A percentile compares a stretch with the other conserved stretches of the same genome.
These are phyloP conservation scores for Scedosporium aurantiacum DNA, from an alignment of 2,329 filamentous ascomycete genomes.

Conservation along the genomic window DNA sequence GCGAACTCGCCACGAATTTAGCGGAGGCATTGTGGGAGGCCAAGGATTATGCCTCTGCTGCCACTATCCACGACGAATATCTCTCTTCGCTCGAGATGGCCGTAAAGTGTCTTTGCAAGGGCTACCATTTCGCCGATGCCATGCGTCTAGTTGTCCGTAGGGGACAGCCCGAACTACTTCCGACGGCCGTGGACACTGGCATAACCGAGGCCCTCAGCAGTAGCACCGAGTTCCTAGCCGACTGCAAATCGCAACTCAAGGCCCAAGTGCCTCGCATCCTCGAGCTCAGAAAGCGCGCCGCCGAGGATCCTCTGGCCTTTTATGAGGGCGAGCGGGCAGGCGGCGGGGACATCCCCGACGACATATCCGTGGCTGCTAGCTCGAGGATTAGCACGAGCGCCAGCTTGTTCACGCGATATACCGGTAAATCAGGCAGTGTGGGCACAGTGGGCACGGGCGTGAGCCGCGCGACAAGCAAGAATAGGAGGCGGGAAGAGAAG, in stretches of 20 bases:
- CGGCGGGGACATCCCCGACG: slow-evolving; percentile 70
- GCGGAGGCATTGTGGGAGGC: slow-evolving; percentile 71
- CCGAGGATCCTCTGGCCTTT: slow-evolving; percentile 76
- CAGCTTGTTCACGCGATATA: slow-evolving; percentile 91
- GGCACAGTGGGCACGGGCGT: slow-evolving; percentile 63
- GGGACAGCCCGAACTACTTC: slow-evolving; percentile 50
- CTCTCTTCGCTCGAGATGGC: slow-evolving; percentile 61
- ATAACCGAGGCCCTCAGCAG: slow-evolving; percentile 71
- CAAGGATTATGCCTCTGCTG: slow-evolving; percentile 73
- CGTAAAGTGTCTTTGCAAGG: slow-evolving; percentile 71
- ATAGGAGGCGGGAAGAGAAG: slow-evolving; percentile 79
- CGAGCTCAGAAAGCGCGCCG: slow-evolving; percentile 71
- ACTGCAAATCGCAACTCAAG: slow-evolving; percentile 75
- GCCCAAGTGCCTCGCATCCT: slow-evolving; percentile 78
- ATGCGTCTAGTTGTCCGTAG: slow-evolving; percentile 61
- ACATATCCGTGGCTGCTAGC: slow-evolving; percentile 75
- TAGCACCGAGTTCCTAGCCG: slow-evolving; percentile 83
- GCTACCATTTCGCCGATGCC: slow-evolving; percentile 81
- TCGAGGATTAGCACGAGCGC: slow-evolving; percentile 72
- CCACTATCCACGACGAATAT: slow-evolving; percentile 72
- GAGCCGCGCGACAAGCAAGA: slow-evolving; percentile 74
- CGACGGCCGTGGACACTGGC: slow-evolving; percentile 60
- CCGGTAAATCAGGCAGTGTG: slow-evolving; percentile 51
- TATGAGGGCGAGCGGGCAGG: slow-evolving; percentile 64
- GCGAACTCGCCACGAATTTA: slow-evolving; percentile 59